Conservation (phyloP, 1,139 yeast genomes). For the Yamadazyma blattariae region DNA sequence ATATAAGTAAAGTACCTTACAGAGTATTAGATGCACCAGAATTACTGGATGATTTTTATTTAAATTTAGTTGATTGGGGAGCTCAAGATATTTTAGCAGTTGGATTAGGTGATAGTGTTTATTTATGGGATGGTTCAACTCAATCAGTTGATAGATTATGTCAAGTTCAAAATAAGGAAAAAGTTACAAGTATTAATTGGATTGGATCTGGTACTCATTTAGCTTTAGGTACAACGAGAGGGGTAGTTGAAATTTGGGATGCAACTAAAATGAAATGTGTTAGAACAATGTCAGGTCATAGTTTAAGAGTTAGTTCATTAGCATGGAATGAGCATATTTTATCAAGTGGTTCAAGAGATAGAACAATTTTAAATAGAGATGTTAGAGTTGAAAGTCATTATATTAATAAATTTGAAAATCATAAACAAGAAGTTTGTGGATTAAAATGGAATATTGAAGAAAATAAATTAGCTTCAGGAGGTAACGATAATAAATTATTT, state of each 20-base stretch:
- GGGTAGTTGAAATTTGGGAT: slow-evolving; percentile 94
- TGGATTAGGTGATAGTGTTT: slow-evolving; percentile 84
- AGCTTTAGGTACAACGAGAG: slow-evolving; percentile 87
- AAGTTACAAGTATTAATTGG: slow-evolving; percentile 87
- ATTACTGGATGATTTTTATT: slow-evolving; percentile 87
- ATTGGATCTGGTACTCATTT: slow-evolving; percentile 90
- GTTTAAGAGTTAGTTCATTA: slow-evolving; percentile 77
- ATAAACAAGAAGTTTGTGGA: slow-evolving; percentile 96
- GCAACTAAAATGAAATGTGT: slow-evolving; percentile 81
- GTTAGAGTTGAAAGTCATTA: slow-evolving; percentile 85
- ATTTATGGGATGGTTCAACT: slow-evolving; percentile 85
- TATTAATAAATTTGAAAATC: slow-evolving; percentile 67
- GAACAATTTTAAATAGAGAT: slow-evolving; percentile 83
- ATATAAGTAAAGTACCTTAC: slow-evolving; percentile 83
- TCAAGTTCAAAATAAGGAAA: slow-evolving; percentile 59
- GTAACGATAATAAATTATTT: slow-evolving; percentile 81
- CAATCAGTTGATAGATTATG: slow-evolving; percentile 84
- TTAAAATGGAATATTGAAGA: slow-evolving; percentile 90
- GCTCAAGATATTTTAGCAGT: slow-evolving; percentile 85
- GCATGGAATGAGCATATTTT: slow-evolving; percentile 94
- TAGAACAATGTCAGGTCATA: slow-evolving; percentile 91
- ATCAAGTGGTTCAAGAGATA: slow-evolving; percentile 85
- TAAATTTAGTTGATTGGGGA: slow-evolving; percentile 95
- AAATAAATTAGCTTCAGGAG: slow-evolving; percentile 86
- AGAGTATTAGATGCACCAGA: slow-evolving; percentile 97